Percentiles rank a stretch among this genome's conserved stretches.
These are phyloP conservation scores for Chalaropsis thielavioides DNA, from an alignment of 2,329 filamentous ascomycete species.

Conservation along the genomic window DNA sequence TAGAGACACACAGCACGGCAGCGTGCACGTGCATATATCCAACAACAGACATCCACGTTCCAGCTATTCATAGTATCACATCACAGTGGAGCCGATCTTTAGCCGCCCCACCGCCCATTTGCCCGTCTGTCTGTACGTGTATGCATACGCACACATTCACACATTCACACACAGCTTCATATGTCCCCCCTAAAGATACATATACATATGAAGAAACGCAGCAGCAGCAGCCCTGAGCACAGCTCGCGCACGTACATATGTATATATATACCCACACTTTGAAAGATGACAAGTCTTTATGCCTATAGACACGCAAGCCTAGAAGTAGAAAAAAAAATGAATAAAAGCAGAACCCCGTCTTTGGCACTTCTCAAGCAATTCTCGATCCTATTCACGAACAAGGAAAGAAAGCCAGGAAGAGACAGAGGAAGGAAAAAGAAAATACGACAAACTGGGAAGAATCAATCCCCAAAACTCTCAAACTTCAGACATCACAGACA, in stretches of 20 bases:
- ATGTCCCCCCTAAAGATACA: neutral
- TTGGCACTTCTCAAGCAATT: too few relatives aligned
- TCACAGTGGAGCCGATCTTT: neutral
- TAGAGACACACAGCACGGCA: neutral
- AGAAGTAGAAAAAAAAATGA: too few relatives aligned
- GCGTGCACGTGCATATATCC: neutral
- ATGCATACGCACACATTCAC: neutral
- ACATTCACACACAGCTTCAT: neutral
- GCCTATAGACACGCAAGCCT: too few relatives aligned
- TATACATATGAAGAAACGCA: neutral
- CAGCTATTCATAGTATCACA: slow-evolving; percentile 4
- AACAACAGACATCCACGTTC: neutral
- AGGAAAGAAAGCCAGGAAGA: neutral
- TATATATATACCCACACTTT: neutral
- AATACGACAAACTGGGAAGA: neutral
- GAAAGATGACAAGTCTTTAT: neutral
- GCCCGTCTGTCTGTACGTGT: too few relatives aligned
- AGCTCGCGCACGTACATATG: neutral
- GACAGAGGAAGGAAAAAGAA: neutral
- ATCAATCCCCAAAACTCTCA: neutral
- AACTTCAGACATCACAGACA: neutral
- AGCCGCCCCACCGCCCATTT: too few relatives aligned
- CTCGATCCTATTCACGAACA: too few relatives aligned
- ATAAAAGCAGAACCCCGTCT: too few relatives aligned
- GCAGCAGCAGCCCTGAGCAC: neutral